A percentile compares a stretch with the other conserved stretches of the same genome.
These are phyloP conservation scores for Shiraia sp. DNA, from an alignment of 2,329 filamentous ascomycete species.

Conservation along the genomic window DNA sequence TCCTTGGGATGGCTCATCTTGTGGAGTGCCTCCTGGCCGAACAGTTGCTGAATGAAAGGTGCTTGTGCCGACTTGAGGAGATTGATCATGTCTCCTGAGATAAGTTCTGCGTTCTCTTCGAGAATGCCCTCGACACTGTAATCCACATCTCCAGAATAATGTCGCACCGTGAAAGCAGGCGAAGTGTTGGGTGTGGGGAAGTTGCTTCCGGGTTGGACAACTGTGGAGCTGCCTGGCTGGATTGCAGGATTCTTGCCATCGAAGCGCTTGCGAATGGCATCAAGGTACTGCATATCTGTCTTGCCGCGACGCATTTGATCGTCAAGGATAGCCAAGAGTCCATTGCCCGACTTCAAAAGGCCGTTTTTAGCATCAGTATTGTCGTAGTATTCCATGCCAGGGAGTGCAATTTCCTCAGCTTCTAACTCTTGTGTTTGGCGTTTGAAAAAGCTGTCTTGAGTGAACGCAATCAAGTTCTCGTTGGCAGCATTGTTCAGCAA, in stretches of 20 bases:
- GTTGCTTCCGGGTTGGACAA: conserved; percentile 83
- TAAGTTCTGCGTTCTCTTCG: conserved; percentile 94
- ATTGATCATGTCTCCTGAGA: conserved; percentile 94
- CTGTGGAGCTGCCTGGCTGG: conserved; percentile 72
- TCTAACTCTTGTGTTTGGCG: conserved; percentile 91
- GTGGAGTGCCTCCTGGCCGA: conserved; percentile 93
- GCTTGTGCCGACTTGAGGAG: conserved; percentile 87
- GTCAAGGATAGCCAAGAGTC: conserved; percentile 89
- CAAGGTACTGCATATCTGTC: conserved; percentile 85
- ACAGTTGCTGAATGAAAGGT: conserved; percentile 84
- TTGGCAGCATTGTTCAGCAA: conserved; percentile 92
- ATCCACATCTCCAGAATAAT: conserved; percentile 96
- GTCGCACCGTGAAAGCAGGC: conserved; percentile 85
- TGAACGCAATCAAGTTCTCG: conserved; percentile 90
- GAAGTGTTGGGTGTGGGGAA: conserved; percentile 82
- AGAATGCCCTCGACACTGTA: conserved; percentile 85
- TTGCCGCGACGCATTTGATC: conserved; percentile 91
- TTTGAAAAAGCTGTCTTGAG: conserved; percentile 94
- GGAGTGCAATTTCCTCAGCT: conserved; percentile 86
- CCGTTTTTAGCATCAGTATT: conserved; percentile 94
- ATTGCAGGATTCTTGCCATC: conserved; percentile 94
- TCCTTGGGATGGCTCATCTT: conserved; percentile 94
- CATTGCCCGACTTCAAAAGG: conserved; percentile 88
- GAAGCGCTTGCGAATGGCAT: conserved; percentile 89
- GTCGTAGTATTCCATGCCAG: conserved; percentile 95